phyloP scores from a whole-genome alignment of 2,329 filamentous ascomycete species.

The Aspergillus fumigatiaffinis region DNA sequence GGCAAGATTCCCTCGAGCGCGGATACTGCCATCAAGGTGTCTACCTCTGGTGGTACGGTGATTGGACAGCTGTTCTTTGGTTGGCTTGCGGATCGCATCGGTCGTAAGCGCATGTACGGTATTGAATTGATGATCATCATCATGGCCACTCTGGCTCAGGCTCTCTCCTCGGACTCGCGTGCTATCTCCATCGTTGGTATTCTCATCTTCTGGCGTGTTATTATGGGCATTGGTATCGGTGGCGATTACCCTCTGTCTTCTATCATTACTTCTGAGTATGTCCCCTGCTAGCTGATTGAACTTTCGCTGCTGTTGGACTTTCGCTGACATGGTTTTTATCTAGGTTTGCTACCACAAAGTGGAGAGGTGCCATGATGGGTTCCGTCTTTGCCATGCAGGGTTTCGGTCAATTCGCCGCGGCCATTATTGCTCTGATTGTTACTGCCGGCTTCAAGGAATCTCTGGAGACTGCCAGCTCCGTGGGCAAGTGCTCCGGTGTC shows the following conservation, averaged over 20 bases:
- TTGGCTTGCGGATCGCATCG: slow-evolving; percentile 70
- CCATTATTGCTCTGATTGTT: slow-evolving; percentile 71
- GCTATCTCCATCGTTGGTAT: slow-evolving; percentile 53
- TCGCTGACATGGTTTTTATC: background rate
- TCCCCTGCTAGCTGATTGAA: background rate
- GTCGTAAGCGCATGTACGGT: slow-evolving; percentile 81
- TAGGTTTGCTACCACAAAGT: slow-evolving; percentile 77
- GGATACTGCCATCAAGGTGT: slow-evolving; percentile 80
- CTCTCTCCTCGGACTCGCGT: slow-evolving; percentile 61
- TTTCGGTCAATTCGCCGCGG: slow-evolving; percentile 72
- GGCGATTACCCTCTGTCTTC: slow-evolving; percentile 80
- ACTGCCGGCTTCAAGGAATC: slow-evolving; percentile 67
- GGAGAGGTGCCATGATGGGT: slow-evolving; percentile 83
- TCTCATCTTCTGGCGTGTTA: slow-evolving; percentile 74
- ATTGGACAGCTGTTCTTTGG: slow-evolving; percentile 79
- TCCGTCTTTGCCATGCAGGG: slow-evolving; percentile 86
- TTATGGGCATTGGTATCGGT: slow-evolving; percentile 76
- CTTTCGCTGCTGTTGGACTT: background rate
- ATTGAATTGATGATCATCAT: slow-evolving; percentile 77
- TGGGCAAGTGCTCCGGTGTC: slow-evolving; percentile 55
- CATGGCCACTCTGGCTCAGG: slow-evolving; percentile 69
- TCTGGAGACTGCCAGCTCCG: slow-evolving; percentile 50
- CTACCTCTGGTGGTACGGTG: slow-evolving; percentile 78
- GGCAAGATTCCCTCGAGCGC: slow-evolving; percentile 60
- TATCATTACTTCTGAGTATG: slow-evolving; percentile 74